A percentile compares a stretch with the other conserved stretches of the same genome.
Evolutionary conservation across 2,329 filamentous ascomycete genomes (phyloP).

Genomic region (Aspergillus viridinutans): DNA sequence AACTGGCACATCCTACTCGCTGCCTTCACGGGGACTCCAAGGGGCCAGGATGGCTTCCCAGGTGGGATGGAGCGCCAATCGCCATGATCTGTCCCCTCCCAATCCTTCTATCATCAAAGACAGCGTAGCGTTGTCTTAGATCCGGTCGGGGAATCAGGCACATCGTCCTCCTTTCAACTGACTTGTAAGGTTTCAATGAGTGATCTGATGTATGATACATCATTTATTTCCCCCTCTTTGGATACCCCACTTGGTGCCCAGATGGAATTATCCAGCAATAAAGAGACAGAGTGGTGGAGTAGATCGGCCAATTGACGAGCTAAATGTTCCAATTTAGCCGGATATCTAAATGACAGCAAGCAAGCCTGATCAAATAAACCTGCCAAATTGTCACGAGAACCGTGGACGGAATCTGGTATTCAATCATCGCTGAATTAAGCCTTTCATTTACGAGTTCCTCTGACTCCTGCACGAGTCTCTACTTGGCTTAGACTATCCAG

Average conservation of each 20-base stretch:
- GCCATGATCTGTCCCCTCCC: no score
- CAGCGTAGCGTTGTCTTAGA: no score
- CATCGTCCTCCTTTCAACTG: neutral
- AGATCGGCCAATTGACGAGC: neutral
- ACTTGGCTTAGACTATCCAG: neutral
- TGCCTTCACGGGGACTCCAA: neutral
- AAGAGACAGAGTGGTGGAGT: neutral
- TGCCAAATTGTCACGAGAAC: neutral
- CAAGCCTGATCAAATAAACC: neutral
- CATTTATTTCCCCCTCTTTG: neutral
- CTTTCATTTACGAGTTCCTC: neutral
- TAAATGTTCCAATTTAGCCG: neutral
- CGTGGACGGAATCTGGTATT: neutral
- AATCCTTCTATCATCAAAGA: no score
- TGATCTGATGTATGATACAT: neutral
- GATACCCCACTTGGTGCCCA: neutral
- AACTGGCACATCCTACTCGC: neutral
- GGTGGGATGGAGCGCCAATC: no score
- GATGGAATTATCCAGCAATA: neutral
- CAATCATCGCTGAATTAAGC: neutral
- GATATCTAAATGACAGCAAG: neutral
- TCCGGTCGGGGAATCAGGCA: no score
- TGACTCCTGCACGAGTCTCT: neutral
- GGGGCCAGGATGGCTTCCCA: no score
- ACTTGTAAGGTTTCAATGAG: neutral